These are phyloP conservation scores for Exophiala alcalophila DNA, from an alignment of 2,329 filamentous ascomycete species.

Conservation along the genomic window DNA sequence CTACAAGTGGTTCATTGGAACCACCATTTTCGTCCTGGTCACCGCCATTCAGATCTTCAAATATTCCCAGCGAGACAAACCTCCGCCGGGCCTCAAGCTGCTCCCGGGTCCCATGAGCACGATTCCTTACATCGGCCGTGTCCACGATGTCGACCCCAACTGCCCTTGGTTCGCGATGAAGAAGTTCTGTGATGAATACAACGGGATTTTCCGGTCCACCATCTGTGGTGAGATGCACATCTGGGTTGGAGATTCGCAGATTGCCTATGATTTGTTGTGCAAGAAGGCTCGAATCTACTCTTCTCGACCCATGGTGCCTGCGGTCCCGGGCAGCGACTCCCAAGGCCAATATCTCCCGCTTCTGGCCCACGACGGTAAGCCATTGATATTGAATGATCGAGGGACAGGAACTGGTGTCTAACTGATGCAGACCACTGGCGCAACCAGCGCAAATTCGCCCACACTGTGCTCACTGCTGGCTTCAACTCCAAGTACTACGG, in stretches of 20 bases:
- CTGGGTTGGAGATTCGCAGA: constrained; percentile 29
- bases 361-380: constrained; percentile 29
- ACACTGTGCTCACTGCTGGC: constrained; percentile 30
- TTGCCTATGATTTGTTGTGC: constrained; percentile 31
- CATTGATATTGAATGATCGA: neutral
- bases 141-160: constrained; percentile 32
- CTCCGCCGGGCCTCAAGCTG: constrained; percentile 30
- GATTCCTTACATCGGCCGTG: constrained; percentile 30
- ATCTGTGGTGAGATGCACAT: constrained; percentile 33
- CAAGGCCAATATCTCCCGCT: constrained; percentile 31
- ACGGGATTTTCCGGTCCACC: constrained; percentile 30
- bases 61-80: constrained; percentile 28
- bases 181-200: constrained; percentile 30
- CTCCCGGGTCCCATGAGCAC: constrained; percentile 29
- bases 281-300: constrained; percentile 33
- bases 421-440: constrained; percentile 28
- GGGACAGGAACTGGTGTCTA: neutral
- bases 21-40: constrained; percentile 28
- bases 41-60: constrained; percentile 41
- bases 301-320: constrained; percentile 29
- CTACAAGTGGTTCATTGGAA: constrained; percentile 33
- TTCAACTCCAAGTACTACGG: constrained; percentile 33
- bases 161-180: constrained; percentile 32
- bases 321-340: constrained; percentile 30
- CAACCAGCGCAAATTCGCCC: constrained; percentile 32